Conservation (phyloP, 352 stramenopile genomes). For the Phytophthora megakarya region DNA sequence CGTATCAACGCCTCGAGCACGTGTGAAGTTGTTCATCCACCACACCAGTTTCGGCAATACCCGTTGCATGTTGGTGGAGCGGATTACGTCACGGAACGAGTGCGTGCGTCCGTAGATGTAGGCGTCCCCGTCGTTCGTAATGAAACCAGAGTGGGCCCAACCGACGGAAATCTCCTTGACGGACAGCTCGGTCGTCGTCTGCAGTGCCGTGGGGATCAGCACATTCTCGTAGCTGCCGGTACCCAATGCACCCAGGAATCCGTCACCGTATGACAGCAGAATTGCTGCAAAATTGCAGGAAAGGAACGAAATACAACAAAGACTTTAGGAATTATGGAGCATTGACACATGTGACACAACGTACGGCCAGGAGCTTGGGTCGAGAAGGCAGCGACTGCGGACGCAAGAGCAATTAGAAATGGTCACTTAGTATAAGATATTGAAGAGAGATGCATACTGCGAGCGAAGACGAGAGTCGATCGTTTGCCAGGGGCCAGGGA, state of each 20-base stretch:
- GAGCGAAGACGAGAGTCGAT: conserved; percentile 17
- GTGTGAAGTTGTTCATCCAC: conserved; percentile 80
- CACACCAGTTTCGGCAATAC: conserved; percentile 70
- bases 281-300: conserved; percentile 25
- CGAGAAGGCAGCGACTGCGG: conserved; percentile 25
- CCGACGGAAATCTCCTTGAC: conserved; percentile 74
- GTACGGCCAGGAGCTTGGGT: conserved; percentile 37
- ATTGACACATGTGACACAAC: conserved; percentile 3
- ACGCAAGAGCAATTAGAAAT: conserved; percentile 10
- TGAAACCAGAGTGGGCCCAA: conserved; percentile 79
- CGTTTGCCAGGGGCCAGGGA: conserved; percentile 19
- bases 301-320: not conserved
- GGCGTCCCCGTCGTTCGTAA: conserved; percentile 68
- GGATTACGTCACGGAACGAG: conserved; percentile 86
- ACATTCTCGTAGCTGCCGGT: conserved; percentile 71
- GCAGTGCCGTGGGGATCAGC: conserved; percentile 46
- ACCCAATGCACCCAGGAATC: conserved; percentile 76
- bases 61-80: conserved; percentile 84
- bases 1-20: conserved; percentile 62
- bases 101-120: conserved; percentile 82
- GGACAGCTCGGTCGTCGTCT: conserved; percentile 44
- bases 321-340: not conserved
- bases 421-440: not conserved
- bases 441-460: conserved; percentile 20
- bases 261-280: conserved; percentile 81